phyloP scores from a whole-genome alignment of 1,284 basidiomycete species.

The Rhodotorula sp. region DNA sequence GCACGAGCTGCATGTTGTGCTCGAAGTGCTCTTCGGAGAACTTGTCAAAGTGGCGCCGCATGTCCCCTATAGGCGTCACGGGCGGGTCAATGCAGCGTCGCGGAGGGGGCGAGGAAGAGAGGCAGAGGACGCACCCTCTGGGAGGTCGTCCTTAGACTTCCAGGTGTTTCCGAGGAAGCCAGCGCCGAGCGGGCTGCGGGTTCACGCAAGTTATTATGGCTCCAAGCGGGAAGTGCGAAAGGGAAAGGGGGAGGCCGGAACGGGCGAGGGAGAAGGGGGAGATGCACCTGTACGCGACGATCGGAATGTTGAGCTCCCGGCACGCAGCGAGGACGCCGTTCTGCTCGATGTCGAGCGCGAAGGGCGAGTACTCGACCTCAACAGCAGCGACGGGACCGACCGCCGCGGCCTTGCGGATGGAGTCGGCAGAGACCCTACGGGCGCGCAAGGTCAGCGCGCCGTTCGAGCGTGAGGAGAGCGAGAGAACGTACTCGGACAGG shows the following conservation, averaged over 20 bases:
- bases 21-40: conserved; percentile 60
- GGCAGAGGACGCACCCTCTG: conserved; percentile 53
- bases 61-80: conserved; percentile 1
- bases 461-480: background rate
- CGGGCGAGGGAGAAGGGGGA: background rate
- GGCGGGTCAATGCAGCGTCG: too few species aligned
- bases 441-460: background rate
- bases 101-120: too few species aligned
- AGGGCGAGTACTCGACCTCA: conserved; percentile 54
- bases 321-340: conserved; percentile 52
- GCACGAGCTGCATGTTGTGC: conserved; percentile 61
- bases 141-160: conserved; percentile 60
- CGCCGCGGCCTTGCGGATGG: conserved; percentile 43
- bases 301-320: conserved; percentile 58
- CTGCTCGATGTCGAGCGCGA: conserved; percentile 54
- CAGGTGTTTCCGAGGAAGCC: conserved; percentile 65
- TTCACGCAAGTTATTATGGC: background rate
- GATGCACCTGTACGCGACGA: conserved; percentile 59
- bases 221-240: background rate
- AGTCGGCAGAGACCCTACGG: conserved; percentile 29
- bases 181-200: conserved; percentile 58
- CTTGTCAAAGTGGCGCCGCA: conserved; percentile 51
- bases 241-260: background rate
- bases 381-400: conserved; percentile 45
- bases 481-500: conserved; percentile 38